Base-by-base conservation (phyloP, 1,284 basidiomycete species). In the Ceratobasidium sp. region DNA sequence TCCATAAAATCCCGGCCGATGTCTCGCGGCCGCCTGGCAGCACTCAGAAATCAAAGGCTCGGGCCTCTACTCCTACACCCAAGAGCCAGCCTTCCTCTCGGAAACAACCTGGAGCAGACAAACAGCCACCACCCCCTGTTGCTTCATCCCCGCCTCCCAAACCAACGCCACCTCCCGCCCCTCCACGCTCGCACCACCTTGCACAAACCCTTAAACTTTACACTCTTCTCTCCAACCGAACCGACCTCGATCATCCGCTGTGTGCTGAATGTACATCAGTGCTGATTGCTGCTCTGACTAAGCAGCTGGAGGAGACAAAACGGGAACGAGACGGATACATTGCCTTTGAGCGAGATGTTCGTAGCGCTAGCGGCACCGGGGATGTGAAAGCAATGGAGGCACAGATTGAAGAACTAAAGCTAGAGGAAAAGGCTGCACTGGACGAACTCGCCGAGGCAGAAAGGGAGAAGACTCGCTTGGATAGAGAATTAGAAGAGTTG, bases 231-330 rank as follows among this genome's bases (percentile, higher is more conserved):
- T 93, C 93, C 2, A 88, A 89, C 64, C 86, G 90, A 53, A 93
- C 94, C 62, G 92, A 94, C 54, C 88, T 98, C 66, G 94, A 97
- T 81, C 97, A 99, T 81, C 98, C 98, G 2, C 86, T 99, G 11
- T 99, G 98, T 81, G 89, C 92, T 0, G 95, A 98, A 80, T 99
- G 98, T 82, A 95, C 96, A 1, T 90, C 93, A 79, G 88, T 92
- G 69, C 83, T 98, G 56, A 87, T 97, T 56, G 85, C 86, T 3
- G 88, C 89, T 39, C 88, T 98, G 69, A 90, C 92, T 79, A 87
- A 88, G 53, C 91, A 96, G 80, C 86, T 98, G 13, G 94, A 98
- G 74, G 93, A 98, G 82, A 91, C 92, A 2, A 94, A 92, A 82
- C 91, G 91, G 80, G 96, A 98, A 80, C 85, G 95, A 62, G 96